phyloP scores from a whole-genome alignment of 306 rosid species.

The Lathyrus sativus region DNA sequence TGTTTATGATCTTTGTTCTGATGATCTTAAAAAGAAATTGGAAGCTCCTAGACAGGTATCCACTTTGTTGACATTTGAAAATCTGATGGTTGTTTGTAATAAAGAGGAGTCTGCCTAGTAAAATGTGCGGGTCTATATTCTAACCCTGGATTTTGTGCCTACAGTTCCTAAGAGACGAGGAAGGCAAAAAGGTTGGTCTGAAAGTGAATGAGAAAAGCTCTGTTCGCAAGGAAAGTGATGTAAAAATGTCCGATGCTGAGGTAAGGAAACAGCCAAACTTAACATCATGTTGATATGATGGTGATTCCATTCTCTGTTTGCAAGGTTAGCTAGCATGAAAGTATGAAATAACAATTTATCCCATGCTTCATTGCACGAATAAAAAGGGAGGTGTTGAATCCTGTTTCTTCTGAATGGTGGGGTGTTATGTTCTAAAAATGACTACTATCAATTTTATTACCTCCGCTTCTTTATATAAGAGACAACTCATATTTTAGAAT shows the following conservation, averaged over 20 bases:
- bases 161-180: constrained; percentile 80
- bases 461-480: not conserved
- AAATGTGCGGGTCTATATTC: constrained; percentile 24
- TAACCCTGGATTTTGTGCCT: constrained; percentile 32
- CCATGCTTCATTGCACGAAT: not conserved
- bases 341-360: constrained; percentile 7
- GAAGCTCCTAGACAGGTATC: constrained; percentile 85
- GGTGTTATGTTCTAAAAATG: not conserved
- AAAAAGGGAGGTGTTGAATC: not conserved
- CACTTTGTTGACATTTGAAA: constrained; percentile 33
- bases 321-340: constrained; percentile 7
- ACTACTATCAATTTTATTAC: not conserved
- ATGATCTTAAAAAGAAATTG: constrained; percentile 76
- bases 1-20: constrained; percentile 91
- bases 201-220: constrained; percentile 70
- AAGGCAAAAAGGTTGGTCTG: constrained; percentile 84
- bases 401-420: constrained; percentile 3
- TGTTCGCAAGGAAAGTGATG: constrained; percentile 62
- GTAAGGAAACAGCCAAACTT: constrained; percentile 48
- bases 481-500: no score
- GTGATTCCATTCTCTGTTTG: constrained; percentile 21
- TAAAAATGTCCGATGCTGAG: constrained; percentile 78
- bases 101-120: constrained; percentile 1
- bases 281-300: not conserved
- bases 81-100: constrained; percentile 17